Evolutionary conservation across 1,284 basidiomycete genomes (phyloP), one percentile per base, ranked within the genome.

Genomic region (Caloboletus inedulis): DNA sequence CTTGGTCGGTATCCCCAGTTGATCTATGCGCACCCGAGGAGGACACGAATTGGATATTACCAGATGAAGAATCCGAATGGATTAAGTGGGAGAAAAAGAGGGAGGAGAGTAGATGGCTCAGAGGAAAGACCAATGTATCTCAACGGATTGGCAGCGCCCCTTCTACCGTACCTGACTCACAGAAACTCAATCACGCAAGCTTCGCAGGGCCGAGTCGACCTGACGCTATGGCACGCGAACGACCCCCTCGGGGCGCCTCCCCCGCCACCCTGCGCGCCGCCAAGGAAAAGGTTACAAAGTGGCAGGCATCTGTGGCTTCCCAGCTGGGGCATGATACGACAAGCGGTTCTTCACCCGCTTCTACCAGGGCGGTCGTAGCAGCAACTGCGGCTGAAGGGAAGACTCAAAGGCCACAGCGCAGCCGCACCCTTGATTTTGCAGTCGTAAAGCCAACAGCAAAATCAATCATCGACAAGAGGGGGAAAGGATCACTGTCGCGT

Each of bases 31-130:
- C 40, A 18, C 35, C 34, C n/a, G 55, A 58, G 16, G 56, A 59
- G 51, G 56, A 40, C 23, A 42, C 51, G 19, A 46, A 59, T 13
- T 72, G 70, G 70, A 62, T 70, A 48, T 55, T 70, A 21, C 70
- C 69, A 19, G 70, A 70, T 7, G 61, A 65, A 34, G 69, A 70
- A 49, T 57, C 59, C 21, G 66, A 65, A 14, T 70, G 71, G 71
- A 54, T 69, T 3, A 63, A 62, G 14, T 67, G 62, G 68, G 71
- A 72, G 56, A 59, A 52, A 54, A 58, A 60, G 49, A 62, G 58
- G 34, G 58, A 62, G 51, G 59, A 58, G 37, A 37, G 31, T 13
- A 59, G 57, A 44, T 49, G 59, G 14, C 49, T 58, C 35, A 64
- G 55, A 44, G 45, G 34, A 49, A 60, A 51, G 46, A 59, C 51